phyloP scores from a whole-genome alignment of 768 basidiomycete genomes.

The Russula dissimulans region DNA sequence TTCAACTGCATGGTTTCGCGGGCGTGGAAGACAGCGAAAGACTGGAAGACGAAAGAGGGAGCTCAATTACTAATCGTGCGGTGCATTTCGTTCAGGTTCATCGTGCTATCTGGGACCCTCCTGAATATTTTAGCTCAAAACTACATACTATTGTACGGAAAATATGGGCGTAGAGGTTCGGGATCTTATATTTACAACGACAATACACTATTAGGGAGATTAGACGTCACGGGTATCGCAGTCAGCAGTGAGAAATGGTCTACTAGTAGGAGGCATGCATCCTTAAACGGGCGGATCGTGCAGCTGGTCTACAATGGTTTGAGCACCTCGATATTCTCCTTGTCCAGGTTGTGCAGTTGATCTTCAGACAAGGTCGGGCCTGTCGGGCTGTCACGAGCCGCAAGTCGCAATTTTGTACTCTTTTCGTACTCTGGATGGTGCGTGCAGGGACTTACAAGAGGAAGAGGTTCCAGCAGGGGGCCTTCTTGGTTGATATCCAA shows the following conservation, averaged over 20 bases:
- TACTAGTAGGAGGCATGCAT: too few relatives aligned
- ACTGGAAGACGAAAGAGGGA: too few relatives aligned
- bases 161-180: too few relatives aligned
- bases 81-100: too few relatives aligned
- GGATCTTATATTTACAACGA: neutral
- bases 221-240: neutral
- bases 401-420: neutral
- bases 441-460: neutral
- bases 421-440: neutral
- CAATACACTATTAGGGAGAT: neutral
- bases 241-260: neutral
- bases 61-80: too few relatives aligned
- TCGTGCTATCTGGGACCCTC: too few relatives aligned
- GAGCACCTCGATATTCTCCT: neutral
- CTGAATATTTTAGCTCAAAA: too few relatives aligned
- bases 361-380: neutral
- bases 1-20: too few relatives aligned
- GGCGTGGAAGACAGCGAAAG: too few relatives aligned
- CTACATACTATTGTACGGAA: too few relatives aligned
- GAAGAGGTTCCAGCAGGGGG: neutral
- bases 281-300: neutral
- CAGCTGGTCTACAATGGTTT: neutral
- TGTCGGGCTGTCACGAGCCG: neutral
- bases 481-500: neutral
- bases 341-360: neutral